Percentiles rank a stretch among this genome's conserved stretches.
Evolutionary conservation across 805 yeast species (phyloP).

Genomic region (Kuraishia piskuri): DNA sequence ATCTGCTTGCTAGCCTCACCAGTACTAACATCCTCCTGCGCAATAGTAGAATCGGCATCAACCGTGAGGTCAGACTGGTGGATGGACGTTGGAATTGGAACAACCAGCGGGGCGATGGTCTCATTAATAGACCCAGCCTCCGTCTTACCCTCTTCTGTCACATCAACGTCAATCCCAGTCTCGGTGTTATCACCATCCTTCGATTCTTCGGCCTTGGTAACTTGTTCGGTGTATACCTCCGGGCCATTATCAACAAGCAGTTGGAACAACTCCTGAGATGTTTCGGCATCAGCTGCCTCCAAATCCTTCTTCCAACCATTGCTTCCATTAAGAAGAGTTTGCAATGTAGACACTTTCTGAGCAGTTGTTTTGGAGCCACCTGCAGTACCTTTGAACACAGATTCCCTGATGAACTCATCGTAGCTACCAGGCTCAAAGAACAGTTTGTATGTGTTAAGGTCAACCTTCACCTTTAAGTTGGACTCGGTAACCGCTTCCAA

Average conservation of each 20-base stretch:
- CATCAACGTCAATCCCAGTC: constrained; percentile 1
- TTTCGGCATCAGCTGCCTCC: constrained; percentile 27
- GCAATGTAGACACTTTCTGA: constrained; percentile 18
- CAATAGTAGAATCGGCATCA: constrained; percentile 7
- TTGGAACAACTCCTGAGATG: constrained; percentile 21
- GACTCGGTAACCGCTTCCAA: constrained; percentile 61
- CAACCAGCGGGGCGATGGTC: neutral
- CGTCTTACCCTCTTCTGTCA: constrained; percentile 1
- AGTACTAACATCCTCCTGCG: constrained; percentile 6
- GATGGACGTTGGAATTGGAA: neutral
- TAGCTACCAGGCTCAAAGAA: constrained; percentile 72
- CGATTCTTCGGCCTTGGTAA: constrained; percentile 33
- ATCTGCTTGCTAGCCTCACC: neutral
- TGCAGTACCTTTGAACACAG: constrained; percentile 31
- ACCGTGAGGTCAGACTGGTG: constrained; percentile 3
- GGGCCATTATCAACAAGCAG: constrained; percentile 33
- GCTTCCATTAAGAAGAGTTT: constrained; percentile 37
- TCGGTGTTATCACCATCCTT: constrained; percentile 3
- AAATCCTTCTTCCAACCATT: constrained; percentile 49
- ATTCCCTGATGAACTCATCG: constrained; percentile 68
- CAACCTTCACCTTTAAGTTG: constrained; percentile 68
- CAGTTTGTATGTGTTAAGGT: constrained; percentile 69
- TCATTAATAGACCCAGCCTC: neutral
- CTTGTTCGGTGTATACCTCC: constrained; percentile 19
- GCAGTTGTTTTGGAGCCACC: constrained; percentile 9